These are phyloP conservation scores for Xylaria digitata DNA, from an alignment of 2,329 filamentous ascomycete species.

Conservation along the genomic window DNA sequence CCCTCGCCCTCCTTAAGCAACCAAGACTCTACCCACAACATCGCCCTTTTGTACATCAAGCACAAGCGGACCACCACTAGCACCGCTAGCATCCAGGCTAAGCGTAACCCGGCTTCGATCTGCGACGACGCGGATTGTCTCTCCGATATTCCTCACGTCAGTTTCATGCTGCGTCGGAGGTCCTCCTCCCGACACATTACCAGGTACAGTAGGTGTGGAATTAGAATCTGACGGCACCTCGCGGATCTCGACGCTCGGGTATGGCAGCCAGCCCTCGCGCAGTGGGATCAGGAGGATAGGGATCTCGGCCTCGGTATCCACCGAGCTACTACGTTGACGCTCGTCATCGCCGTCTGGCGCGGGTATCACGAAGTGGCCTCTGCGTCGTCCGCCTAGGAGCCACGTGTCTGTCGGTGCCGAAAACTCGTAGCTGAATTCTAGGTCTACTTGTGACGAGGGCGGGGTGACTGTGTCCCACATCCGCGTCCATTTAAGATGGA, in stretches of 20 bases:
- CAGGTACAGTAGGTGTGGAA: neutral
- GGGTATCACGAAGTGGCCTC: slow-evolving; percentile 78
- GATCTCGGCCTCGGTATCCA: slow-evolving; percentile 67
- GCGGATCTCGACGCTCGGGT: slow-evolving; percentile 83
- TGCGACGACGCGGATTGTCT: slow-evolving; percentile 79
- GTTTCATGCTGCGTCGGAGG: slow-evolving; percentile 73
- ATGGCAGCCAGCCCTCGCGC: slow-evolving; percentile 78
- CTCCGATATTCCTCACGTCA: slow-evolving; percentile 81
- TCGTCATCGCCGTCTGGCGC: slow-evolving; percentile 42
- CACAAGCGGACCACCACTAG: slow-evolving; percentile 73
- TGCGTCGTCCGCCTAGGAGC: slow-evolving; percentile 85
- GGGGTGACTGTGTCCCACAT: slow-evolving; percentile 66
- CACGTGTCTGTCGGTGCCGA: slow-evolving; percentile 79
- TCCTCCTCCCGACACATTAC: neutral
- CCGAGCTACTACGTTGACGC: slow-evolving; percentile 52
- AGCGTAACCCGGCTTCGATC: slow-evolving; percentile 79
- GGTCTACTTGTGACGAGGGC: slow-evolving; percentile 53
- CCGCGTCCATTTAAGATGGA: slow-evolving; percentile 72
- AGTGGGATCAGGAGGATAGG: slow-evolving; percentile 83
- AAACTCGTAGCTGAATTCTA: slow-evolving; percentile 87
- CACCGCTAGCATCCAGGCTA: slow-evolving; percentile 74
- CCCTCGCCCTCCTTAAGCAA: slow-evolving; percentile 16
- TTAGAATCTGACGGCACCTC: slow-evolving; percentile 57
- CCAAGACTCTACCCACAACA: slow-evolving; percentile 39
- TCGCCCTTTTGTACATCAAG: slow-evolving; percentile 67